Conservation (phyloP, 2,329 filamentous ascomycete species). For the Hymenoscyphus occultus region DNA sequence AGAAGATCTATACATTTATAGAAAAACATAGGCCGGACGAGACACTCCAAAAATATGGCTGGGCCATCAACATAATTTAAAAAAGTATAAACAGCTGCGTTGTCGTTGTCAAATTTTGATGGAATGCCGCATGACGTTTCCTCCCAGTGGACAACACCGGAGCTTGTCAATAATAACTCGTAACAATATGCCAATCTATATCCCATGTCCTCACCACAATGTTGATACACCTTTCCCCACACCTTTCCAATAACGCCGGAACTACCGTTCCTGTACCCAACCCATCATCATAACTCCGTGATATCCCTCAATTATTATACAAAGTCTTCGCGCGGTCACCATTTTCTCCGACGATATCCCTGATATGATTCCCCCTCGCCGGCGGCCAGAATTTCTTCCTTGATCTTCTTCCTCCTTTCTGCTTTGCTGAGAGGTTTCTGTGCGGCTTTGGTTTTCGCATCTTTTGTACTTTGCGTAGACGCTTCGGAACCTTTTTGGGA, state of each 20-base stretch:
- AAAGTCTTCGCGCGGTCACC: conserved; percentile 4
- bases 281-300: background rate
- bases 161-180: background rate
- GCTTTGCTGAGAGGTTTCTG: conserved; percentile 30
- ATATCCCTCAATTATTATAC: background rate
- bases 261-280: background rate
- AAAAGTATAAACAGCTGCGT: background rate
- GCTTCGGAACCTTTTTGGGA: background rate
- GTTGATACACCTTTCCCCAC: background rate
- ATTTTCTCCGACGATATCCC: conserved; percentile 53
- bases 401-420: conserved; percentile 53
- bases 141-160: background rate
- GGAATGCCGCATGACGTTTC: background rate
- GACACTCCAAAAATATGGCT: background rate
- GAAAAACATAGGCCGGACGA: background rate
- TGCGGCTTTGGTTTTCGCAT: conserved; percentile 7
- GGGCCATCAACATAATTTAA: background rate
- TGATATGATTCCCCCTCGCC: conserved; percentile 41
- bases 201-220: background rate
- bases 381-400: conserved; percentile 48
- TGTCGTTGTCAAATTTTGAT: background rate
- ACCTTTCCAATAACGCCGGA: background rate
- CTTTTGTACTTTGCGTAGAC: background rate
- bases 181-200: background rate
- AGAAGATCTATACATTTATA: background rate